Conservation (phyloP, 306 rosid genomes). For the Adenanthera pavonina region DNA sequence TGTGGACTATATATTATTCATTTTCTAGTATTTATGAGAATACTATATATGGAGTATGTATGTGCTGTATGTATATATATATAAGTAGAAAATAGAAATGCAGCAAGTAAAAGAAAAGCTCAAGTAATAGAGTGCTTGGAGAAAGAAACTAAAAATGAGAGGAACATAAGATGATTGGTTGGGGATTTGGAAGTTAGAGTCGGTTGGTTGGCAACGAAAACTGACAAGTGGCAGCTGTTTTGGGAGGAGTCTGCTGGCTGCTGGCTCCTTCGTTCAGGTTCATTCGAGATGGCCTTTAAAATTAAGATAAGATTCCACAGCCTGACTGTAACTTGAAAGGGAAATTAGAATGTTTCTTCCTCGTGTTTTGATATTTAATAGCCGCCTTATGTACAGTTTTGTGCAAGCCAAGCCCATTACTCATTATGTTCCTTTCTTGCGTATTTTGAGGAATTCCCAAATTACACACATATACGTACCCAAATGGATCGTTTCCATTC, state of each 20-base stretch:
- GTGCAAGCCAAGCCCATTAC: neutral
- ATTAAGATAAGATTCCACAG: neutral
- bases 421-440: neutral
- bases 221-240: constrained; percentile 30
- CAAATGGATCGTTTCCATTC: too few relatives aligned
- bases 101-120: too few relatives aligned
- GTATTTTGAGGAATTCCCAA: neutral
- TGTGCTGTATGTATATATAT: too few relatives aligned
- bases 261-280: constrained; percentile 15
- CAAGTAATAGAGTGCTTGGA: too few relatives aligned
- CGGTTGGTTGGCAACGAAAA: constrained; percentile 46
- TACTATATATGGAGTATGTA: too few relatives aligned
- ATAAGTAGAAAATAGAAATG: too few relatives aligned
- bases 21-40: too few relatives aligned
- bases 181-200: constrained; percentile 19
- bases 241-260: constrained; percentile 1
- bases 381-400: neutral
- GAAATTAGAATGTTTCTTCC: constrained; percentile 38
- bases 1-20: too few relatives aligned
- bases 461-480: too few relatives aligned
- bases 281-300: too few relatives aligned
- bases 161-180: constrained; percentile 35
- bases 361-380: neutral
- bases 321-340: neutral
- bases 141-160: too few relatives aligned